Evolutionary conservation across 192 early-diverging fungal genomes (phyloP).

Genomic region (Oehlia diaphana): DNA sequence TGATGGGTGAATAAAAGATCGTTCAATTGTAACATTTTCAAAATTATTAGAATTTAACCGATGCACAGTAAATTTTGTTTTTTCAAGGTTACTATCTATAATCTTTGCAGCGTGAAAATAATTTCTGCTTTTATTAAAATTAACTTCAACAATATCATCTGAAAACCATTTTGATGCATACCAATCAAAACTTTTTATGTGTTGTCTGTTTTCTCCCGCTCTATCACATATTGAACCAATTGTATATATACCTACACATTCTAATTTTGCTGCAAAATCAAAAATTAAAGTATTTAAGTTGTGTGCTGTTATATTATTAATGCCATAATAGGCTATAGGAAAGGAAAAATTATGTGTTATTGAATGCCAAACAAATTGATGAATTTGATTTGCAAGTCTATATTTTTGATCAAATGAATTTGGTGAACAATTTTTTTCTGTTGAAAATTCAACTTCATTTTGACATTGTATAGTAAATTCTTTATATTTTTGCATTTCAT

Average conservation of each 20-base stretch:
- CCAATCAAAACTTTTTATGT: constrained; percentile 18
- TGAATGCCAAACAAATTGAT: constrained; percentile 9
- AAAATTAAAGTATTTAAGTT: not conserved
- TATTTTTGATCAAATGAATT: not conserved
- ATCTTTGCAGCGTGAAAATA: not conserved
- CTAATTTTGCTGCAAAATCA: not conserved
- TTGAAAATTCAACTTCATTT: not conserved
- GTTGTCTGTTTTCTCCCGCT: not conserved
- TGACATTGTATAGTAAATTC: not conserved
- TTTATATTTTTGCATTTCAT: not conserved
- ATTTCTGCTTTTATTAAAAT: not conserved
- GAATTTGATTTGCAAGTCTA: not conserved
- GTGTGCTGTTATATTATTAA: not conserved
- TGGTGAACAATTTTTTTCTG: not conserved
- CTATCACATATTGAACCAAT: too few species aligned
- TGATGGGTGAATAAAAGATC: too few species aligned
- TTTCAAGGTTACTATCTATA: not conserved
- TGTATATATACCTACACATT: not conserved
- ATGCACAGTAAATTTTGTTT: too few species aligned
- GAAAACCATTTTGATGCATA: not conserved
- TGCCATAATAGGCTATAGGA: not conserved
- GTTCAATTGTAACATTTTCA: too few species aligned
- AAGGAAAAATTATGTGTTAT: constrained; percentile 13
- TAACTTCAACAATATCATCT: constrained; percentile 6
- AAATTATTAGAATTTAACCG: too few species aligned